Percentiles rank a stretch among this genome's conserved stretches.
phyloP scores from a whole-genome alignment of 2,329 filamentous ascomycete genomes.

The Chrysosporium queenslandicum region DNA sequence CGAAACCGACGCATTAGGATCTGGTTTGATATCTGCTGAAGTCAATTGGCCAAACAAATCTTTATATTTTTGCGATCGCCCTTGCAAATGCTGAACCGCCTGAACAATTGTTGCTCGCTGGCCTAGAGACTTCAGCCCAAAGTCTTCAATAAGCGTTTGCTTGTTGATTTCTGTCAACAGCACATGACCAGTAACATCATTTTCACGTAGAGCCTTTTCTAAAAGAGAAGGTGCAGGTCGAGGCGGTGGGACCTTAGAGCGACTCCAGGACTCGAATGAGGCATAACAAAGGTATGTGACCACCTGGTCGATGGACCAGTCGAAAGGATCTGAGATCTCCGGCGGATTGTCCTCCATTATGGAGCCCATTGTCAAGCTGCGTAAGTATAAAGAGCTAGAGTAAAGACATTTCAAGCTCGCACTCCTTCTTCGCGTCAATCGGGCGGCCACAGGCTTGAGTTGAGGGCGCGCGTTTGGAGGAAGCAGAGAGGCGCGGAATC shows the following conservation, averaged over 20 bases:
- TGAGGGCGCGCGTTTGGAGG: not conserved
- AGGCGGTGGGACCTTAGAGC: conserved; percentile 22
- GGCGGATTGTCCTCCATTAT: not conserved
- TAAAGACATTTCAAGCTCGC: not conserved
- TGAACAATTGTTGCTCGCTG: conserved; percentile 50
- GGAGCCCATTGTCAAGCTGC: not conserved
- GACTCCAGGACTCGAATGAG: conserved; percentile 37
- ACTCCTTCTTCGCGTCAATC: not conserved
- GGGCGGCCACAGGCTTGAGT: not conserved
- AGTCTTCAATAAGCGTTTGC: conserved; percentile 42
- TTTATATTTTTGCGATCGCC: conserved; percentile 44
- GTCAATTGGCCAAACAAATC: conserved; percentile 9
- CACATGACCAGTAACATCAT: conserved; percentile 56
- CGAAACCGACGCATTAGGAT: not conserved
- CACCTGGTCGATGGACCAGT: conserved; percentile 61
- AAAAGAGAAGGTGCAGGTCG: conserved; percentile 47
- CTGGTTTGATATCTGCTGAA: not conserved
- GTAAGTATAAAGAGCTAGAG: not conserved
- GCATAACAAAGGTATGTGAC: conserved; percentile 54
- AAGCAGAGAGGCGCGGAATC: not conserved
- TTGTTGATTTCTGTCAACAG: conserved; percentile 51
- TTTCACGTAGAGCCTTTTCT: conserved; percentile 46
- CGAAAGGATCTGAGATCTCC: conserved; percentile 52
- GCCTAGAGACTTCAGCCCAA: conserved; percentile 49
- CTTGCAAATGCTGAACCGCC: conserved; percentile 49